phyloP scores from a whole-genome alignment of 1,139 yeast species.

The Debaryomyces coudertii region DNA sequence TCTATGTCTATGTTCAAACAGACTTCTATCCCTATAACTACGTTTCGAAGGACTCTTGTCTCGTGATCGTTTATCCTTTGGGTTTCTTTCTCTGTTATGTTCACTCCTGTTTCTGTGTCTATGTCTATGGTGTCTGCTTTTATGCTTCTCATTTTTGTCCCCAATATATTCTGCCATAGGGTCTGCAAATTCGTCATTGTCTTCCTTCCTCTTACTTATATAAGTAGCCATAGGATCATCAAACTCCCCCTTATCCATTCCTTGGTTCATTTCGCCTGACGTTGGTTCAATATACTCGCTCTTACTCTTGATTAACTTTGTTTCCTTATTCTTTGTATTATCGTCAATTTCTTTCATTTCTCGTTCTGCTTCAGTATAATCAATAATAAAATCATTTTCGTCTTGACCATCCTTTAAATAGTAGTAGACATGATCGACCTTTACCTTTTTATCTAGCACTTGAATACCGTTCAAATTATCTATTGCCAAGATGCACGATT shows the following conservation, averaged over 20 bases:
- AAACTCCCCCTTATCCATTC: conserved; percentile 14
- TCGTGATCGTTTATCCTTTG: not conserved
- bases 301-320: conserved; percentile 2
- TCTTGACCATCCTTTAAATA: conserved; percentile 56
- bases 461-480: conserved; percentile 83
- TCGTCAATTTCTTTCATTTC: conserved; percentile 17
- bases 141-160: conserved; percentile 11
- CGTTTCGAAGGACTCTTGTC: conserved; percentile 1
- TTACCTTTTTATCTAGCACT: conserved; percentile 57
- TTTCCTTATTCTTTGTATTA: conserved; percentile 5
- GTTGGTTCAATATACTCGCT: conserved; percentile 17
- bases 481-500: conserved; percentile 81
- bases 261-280: conserved; percentile 8
- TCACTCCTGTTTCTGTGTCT: conserved; percentile 9
- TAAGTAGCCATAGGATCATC: conserved; percentile 17
- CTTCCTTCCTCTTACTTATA: not conserved
- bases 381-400: conserved; percentile 44
- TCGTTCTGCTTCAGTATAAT: conserved; percentile 30
- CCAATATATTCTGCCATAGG: conserved; percentile 21
- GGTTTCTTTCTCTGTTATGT: not conserved
- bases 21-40: not conserved
- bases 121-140: conserved; percentile 12
- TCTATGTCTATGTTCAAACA: conserved; percentile 9
- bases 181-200: conserved; percentile 20
- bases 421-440: conserved; percentile 80